phyloP scores from a whole-genome alignment of 2,329 filamentous ascomycete genomes.

The Monilinia aucupariae region DNA sequence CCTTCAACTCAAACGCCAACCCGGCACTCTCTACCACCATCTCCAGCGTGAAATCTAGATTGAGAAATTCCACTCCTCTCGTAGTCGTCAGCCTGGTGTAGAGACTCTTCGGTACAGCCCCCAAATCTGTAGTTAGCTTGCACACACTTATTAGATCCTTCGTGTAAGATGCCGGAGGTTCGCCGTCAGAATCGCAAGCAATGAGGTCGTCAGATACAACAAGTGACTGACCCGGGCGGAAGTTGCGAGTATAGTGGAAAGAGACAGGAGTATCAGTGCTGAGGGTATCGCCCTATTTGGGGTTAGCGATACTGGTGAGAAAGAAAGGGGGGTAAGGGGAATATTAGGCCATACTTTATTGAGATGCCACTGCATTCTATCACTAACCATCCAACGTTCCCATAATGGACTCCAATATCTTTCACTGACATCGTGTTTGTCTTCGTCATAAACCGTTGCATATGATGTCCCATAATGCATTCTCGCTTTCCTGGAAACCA shows the following conservation, averaged over 20 bases:
- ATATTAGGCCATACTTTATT: slow-evolving; percentile 49
- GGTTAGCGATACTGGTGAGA: not conserved
- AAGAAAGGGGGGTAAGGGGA: too few species aligned
- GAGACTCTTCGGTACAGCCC: slow-evolving; percentile 65
- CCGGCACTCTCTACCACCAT: slow-evolving; percentile 78
- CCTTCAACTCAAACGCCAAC: slow-evolving; percentile 70
- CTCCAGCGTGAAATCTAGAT: slow-evolving; percentile 74
- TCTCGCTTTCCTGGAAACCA: slow-evolving; percentile 66
- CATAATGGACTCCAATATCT: slow-evolving; percentile 75
- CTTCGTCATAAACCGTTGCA: slow-evolving; percentile 73
- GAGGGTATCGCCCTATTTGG: slow-evolving; percentile 60
- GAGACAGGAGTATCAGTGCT: slow-evolving; percentile 69
- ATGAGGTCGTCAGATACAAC: slow-evolving; percentile 76
- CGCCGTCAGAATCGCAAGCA: slow-evolving; percentile 60
- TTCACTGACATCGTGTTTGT: slow-evolving; percentile 66
- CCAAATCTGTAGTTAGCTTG: slow-evolving; percentile 74
- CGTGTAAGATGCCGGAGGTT: slow-evolving; percentile 54
- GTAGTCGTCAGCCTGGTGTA: slow-evolving; percentile 75
- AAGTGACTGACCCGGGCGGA: slow-evolving; percentile 68
- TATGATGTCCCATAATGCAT: slow-evolving; percentile 74
- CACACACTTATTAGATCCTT: slow-evolving; percentile 66
- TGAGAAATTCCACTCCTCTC: slow-evolving; percentile 74
- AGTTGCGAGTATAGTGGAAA: slow-evolving; percentile 83
- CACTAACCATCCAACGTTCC: slow-evolving; percentile 78
- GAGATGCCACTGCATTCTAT: slow-evolving; percentile 83